These are phyloP conservation scores for Sphagnum magellanicum DNA, from an alignment of 228 moss, liverwort and hornwort genomes.

Conservation along the genomic window DNA sequence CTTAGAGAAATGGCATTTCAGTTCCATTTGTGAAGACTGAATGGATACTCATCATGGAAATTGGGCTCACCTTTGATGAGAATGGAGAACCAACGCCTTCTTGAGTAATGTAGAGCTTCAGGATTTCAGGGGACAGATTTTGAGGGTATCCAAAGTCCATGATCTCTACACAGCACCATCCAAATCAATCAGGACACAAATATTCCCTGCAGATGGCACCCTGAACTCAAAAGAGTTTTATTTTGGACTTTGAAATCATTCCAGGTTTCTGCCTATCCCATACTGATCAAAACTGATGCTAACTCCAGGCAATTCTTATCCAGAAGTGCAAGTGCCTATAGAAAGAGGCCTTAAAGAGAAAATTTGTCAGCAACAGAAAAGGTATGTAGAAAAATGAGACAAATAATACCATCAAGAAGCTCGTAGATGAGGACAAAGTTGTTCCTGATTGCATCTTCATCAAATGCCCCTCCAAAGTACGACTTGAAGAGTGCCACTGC, in stretches of 20 bases:
- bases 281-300: background rate
- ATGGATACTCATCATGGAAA: too few species aligned
- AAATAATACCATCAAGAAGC: constrained; percentile 76
- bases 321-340: too few species aligned
- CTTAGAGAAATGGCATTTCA: too few species aligned
- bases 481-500: constrained; percentile 98
- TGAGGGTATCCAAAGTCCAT: constrained; percentile 62
- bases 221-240: too few species aligned
- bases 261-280: too few species aligned
- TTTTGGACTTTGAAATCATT: too few species aligned
- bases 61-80: constrained; percentile 29
- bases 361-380: too few species aligned
- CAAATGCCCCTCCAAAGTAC: constrained; percentile 95
- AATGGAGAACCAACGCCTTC: constrained; percentile 54
- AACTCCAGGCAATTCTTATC: too few species aligned
- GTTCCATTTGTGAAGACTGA: too few species aligned
- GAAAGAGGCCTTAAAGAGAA: too few species aligned
- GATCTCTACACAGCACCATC: constrained; percentile 21
- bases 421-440: constrained; percentile 98
- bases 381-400: background rate
- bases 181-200: too few species aligned
- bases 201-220: too few species aligned
- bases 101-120: constrained; percentile 53
- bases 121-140: constrained; percentile 50
- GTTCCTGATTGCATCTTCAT: constrained; percentile 98